Percentiles rank a stretch among this genome's conserved stretches.
phyloP scores from a whole-genome alignment of 129 eudicot genomes.

The Tagetes patula region DNA sequence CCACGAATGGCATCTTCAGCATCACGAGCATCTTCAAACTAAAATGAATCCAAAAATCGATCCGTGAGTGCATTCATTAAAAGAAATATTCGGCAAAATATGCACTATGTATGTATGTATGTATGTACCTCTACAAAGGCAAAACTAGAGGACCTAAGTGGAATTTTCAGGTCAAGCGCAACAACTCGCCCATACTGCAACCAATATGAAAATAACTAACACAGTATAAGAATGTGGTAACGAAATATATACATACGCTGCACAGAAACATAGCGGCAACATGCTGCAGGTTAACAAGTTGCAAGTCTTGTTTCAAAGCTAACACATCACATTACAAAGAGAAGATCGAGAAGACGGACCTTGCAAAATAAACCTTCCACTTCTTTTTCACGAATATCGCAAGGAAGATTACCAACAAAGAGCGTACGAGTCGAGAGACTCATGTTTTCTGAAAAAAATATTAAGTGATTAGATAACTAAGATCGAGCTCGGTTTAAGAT shows the following conservation, averaged over 20 bases:
- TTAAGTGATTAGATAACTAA: constrained; percentile 8
- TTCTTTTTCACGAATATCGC: constrained; percentile 90
- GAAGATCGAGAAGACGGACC: constrained; percentile 48
- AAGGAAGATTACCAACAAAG: constrained; percentile 90
- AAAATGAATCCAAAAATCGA: constrained; percentile 11
- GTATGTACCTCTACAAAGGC: constrained; percentile 85
- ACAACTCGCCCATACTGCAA: constrained; percentile 86
- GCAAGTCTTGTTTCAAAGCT: neutral
- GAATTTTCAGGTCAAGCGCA: constrained; percentile 77
- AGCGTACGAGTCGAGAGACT: constrained; percentile 59
- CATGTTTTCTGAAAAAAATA: constrained; percentile 49
- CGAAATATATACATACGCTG: neutral
- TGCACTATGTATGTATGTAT: neutral
- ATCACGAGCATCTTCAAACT: constrained; percentile 90
- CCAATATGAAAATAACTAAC: neutral
- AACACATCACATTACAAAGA: neutral
- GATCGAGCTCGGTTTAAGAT: neutral
- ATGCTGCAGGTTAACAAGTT: neutral
- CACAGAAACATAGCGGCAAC: neutral
- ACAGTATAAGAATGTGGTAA: neutral
- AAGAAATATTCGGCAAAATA: neutral
- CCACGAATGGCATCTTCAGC: constrained; percentile 86
- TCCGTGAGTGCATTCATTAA: neutral
- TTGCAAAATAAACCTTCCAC: constrained; percentile 83
- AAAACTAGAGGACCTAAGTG: constrained; percentile 88